phyloP scores from a whole-genome alignment of 2,329 filamentous ascomycete genomes.

The Fusarium luffae region DNA sequence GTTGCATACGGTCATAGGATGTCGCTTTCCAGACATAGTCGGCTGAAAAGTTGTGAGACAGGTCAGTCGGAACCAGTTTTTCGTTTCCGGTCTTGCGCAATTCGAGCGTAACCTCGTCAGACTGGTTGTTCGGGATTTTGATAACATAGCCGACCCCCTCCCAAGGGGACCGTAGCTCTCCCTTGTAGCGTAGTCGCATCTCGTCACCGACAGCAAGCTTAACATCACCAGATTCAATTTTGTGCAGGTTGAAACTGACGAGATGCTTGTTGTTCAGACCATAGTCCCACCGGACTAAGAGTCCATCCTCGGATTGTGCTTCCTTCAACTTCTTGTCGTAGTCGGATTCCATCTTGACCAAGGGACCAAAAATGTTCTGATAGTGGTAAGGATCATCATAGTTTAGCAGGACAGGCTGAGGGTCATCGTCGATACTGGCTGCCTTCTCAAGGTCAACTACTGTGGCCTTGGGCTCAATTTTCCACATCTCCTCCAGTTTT shows the following conservation, averaged over 20 bases:
- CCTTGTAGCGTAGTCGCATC: slow-evolving; percentile 97
- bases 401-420: slow-evolving; percentile 87
- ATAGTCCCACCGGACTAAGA: slow-evolving; percentile 93
- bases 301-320: slow-evolving; percentile 94
- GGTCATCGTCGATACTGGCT: slow-evolving; percentile 92
- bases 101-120: slow-evolving; percentile 95
- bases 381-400: slow-evolving; percentile 99
- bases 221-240: slow-evolving; percentile 96
- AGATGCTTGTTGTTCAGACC: slow-evolving; percentile 98
- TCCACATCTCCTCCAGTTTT: slow-evolving; percentile 98
- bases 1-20: slow-evolving; percentile 98
- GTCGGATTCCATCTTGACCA: slow-evolving; percentile 99
- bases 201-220: slow-evolving; percentile 98
- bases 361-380: slow-evolving; percentile 96
- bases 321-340: slow-evolving; percentile 99
- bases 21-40: slow-evolving; percentile 99
- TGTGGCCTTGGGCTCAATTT: slow-evolving; percentile 89
- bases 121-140: slow-evolving; percentile 99
- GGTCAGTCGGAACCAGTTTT: slow-evolving; percentile 94
- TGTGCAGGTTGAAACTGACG: slow-evolving; percentile 93
- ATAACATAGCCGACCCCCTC: slow-evolving; percentile 99
- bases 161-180: slow-evolving; percentile 91
- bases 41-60: slow-evolving; percentile 96
- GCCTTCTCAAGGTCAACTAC: slow-evolving; percentile 92
- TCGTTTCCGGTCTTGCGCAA: slow-evolving; percentile 94